Conservation (phyloP, 306 rosid species). For the Citrullus colocynthis region DNA sequence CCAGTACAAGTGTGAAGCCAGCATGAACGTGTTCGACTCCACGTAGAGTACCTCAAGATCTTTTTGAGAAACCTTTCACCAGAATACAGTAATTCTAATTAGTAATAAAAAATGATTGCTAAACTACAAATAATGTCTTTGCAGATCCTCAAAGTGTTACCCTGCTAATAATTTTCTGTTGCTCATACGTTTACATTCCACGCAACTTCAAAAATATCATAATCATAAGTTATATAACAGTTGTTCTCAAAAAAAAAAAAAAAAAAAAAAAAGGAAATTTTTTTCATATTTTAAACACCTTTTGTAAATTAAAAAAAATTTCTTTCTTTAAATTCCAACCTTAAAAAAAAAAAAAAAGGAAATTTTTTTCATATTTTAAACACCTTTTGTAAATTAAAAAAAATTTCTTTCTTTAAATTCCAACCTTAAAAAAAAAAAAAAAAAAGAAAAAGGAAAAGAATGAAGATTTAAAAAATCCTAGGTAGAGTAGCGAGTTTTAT, state of each 20-base stretch:
- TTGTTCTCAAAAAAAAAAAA: no score
- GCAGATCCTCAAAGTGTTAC: background rate
- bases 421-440: no score
- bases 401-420: no score
- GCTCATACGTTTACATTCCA: background rate
- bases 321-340: no score
- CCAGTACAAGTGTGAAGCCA: constrained; percentile 80
- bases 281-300: no score
- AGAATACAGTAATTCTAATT: background rate
- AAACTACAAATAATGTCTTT: background rate
- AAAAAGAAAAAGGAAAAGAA: no score
- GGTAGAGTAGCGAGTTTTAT: background rate
- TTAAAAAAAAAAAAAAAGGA: no score
- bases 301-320: no score
- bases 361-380: no score
- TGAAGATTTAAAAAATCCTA: no score
- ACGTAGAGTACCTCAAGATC: constrained; percentile 63
- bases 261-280: no score
- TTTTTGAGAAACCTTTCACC: constrained; percentile 39
- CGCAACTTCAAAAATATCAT: background rate
- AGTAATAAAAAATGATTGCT: background rate
- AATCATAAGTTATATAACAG: background rate
- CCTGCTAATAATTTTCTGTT: background rate
- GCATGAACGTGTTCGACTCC: constrained; percentile 56
- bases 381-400: no score